Conservation (phyloP, 352 stramenopile species). For the Globisporangium nodosum region DNA sequence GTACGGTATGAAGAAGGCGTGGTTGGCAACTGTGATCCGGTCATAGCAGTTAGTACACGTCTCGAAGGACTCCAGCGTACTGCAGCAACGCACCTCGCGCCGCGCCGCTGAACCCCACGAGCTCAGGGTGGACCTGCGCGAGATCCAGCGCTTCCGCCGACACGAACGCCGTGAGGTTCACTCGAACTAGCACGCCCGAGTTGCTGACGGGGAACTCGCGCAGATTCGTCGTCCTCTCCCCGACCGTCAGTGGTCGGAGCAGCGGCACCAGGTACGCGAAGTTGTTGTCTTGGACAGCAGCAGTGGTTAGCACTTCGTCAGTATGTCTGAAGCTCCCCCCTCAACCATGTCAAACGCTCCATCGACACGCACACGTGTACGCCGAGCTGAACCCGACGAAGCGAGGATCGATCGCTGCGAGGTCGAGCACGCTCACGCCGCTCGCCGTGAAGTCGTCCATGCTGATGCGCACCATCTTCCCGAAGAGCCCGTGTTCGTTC, state of each 20-base stretch:
- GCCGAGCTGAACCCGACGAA: conserved; percentile 64
- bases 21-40: conserved; percentile 40
- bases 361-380: conserved; percentile 41
- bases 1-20: conserved; percentile 71
- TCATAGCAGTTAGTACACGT: background rate
- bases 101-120: conserved; percentile 65
- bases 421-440: conserved; percentile 45
- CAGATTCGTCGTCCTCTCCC: conserved; percentile 57
- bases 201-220: conserved; percentile 66
- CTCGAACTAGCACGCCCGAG: conserved; percentile 52
- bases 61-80: background rate
- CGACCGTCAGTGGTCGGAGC: conserved; percentile 24
- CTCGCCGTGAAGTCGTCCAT: conserved; percentile 32
- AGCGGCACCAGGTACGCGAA: conserved; percentile 64
- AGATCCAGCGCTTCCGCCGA: conserved; percentile 50
- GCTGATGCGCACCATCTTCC: conserved; percentile 56
- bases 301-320: background rate
- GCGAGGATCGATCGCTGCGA: conserved; percentile 35
- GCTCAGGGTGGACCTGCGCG: conserved; percentile 26
- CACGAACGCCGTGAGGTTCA: conserved; percentile 48
- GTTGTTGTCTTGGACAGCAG: conserved; percentile 32
- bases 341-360: background rate
- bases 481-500: conserved; percentile 52
- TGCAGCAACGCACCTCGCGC: conserved; percentile 27
- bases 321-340: background rate